Base-by-base conservation (phyloP, 164 flowering plant genomes). In the Stephania yunnanensis region DNA sequence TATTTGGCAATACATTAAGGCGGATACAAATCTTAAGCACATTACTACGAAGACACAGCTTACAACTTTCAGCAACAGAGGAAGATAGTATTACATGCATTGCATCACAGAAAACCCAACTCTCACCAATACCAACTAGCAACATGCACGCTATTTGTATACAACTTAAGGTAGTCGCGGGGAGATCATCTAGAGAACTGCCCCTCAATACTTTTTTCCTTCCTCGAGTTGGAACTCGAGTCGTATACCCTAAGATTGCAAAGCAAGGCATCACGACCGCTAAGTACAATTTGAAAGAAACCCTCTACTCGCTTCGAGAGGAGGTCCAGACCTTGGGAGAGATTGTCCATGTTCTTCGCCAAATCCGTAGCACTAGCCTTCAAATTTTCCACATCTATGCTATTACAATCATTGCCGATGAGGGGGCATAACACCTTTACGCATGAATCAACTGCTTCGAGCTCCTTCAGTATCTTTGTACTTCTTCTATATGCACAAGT, bases 211-310 rank as follows among this genome's bases (percentile, higher is more conserved):
- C 81, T 81, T 25, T 72, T 77, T 72, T 76, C 83, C 50, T 53
- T 29, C 46, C 44, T 66, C 1, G 73, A 52, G 72, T 78, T 81
- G 58, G 88, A 52, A 19, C 72, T 58, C 19, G 77, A 66, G 73
- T 72, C 80, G 67, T 71, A 72, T 12, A 74, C 80, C 78, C 99
- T 88, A 6, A 95, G 83, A 74, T 85, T 90, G 77, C 85, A 75
- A 71, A 95, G 96, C 86, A 93, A 83, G 46, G 92, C 90, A 85
- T 93, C 94, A 55, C 99, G 94, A 20, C 99, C 94, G 1, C 82
- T 69, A 68, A 95, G 79, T 78, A 92, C 86, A 73, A 87, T 85
- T 55, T 91, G 90, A 86, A 95, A 95, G 80, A 90, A 93, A n/a
- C 84, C 68, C 68, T 93, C 96, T n/a, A 92, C 95, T 73, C 86